Base-by-base conservation (phyloP, 2,329 filamentous ascomycete genomes). In the Periconia sp. region DNA sequence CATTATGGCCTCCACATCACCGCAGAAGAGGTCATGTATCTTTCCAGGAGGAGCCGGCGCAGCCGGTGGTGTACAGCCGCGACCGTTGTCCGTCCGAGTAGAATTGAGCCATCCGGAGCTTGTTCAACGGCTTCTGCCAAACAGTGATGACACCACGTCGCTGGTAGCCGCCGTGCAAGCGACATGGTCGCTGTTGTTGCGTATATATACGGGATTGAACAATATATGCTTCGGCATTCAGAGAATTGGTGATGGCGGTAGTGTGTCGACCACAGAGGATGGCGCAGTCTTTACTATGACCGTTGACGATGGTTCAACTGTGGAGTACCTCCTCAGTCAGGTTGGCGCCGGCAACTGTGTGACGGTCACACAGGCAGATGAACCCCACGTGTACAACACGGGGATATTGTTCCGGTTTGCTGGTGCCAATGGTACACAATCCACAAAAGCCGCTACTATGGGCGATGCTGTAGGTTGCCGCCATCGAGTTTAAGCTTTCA, bases 181-280 rank as follows among this genome's bases (percentile, higher is more conserved):
- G 7, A 63, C 72, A 5, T 75, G 72, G 72, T 69, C 63, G 0
- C 43, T 74, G 47, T 50, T 66, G 6, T 54, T 75, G 47, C 64
- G 63, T 1, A 61, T 49, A 47, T 74, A 72, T 49, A 74, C 72
- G 13, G 67, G 65, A 3, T 59, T 66, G 27, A 45, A 61, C 40
- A 46, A 70, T 8, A 66, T 74, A 8, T 76, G 70, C 53, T 80
- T 80, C 58, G 75, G 74, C n/a, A 77, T 76, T 54, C 51, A 56
- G 14, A 56, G 63, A 45, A 41, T 58, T 45, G 57, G 62, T 20
- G 48, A 45, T n/a, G 9, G 18, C 17, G 11, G 18, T n/a, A 37
- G 33, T 37, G 33, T 19, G n/a, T 17, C 8, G 7, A 33, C 2
- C 15, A 15, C 37, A 20, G 20, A 11, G n/a, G 31, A 41, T 23